Conservation (phyloP, 2,329 filamentous ascomycete species). For the Penicillium sp. region DNA sequence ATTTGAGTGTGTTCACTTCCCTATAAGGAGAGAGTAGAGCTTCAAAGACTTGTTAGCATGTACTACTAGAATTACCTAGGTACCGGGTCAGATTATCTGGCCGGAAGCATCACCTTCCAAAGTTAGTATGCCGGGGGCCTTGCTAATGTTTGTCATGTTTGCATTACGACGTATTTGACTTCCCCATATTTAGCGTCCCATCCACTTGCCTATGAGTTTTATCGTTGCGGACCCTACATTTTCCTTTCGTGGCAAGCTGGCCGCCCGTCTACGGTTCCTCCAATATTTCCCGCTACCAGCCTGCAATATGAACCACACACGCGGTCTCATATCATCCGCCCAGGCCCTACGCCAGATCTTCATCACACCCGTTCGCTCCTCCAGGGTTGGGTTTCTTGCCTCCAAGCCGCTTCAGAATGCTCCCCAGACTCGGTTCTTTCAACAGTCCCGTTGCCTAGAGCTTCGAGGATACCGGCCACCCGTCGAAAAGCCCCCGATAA, state of each 20-base stretch:
- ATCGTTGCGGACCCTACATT: background rate
- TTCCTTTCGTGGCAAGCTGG: background rate
- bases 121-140: background rate
- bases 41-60: background rate
- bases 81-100: no score
- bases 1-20: no score
- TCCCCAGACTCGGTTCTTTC: conserved; percentile 13
- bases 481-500: conserved; percentile 17
- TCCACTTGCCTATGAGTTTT: background rate
- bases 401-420: conserved; percentile 6
- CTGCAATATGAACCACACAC: conserved; percentile 27
- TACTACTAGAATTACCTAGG: background rate
- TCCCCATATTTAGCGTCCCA: conserved; percentile 1
- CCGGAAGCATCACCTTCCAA: background rate
- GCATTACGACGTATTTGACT: background rate
- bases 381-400: conserved; percentile 11
- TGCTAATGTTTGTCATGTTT: conserved; percentile 2
- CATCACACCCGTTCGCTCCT: conserved; percentile 15
- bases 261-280: background rate
- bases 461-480: conserved; percentile 7
- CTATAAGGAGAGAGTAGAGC: background rate
- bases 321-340: conserved; percentile 27
- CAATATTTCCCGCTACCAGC: background rate
- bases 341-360: conserved; percentile 28
- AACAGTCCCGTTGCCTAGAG: conserved; percentile 11